Conservation (phyloP, 2,329 filamentous ascomycete species). For the Paradendryphiella salina region DNA sequence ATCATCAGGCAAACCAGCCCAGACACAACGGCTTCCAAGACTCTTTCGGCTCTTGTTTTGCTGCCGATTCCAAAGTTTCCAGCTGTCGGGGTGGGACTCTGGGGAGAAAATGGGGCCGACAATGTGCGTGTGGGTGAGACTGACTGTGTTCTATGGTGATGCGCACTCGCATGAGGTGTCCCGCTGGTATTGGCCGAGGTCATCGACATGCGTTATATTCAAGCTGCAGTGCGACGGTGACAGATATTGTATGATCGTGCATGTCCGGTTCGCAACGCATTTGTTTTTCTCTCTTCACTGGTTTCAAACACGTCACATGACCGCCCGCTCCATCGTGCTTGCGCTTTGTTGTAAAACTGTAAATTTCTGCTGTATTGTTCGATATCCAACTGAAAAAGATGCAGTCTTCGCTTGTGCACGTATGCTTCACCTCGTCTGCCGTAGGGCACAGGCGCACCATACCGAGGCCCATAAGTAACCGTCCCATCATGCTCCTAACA, state of each 20-base stretch:
- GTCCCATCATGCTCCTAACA: slow-evolving; percentile 20
- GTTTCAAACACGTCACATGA: not conserved
- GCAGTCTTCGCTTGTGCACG: not conserved
- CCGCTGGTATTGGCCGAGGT: slow-evolving; percentile 1
- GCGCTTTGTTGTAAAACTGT: not conserved
- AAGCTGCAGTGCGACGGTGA: slow-evolving; percentile 6
- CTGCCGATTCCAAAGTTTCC: not conserved
- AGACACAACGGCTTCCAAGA: slow-evolving; percentile 4
- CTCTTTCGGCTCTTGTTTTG: slow-evolving; percentile 4
- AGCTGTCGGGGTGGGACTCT: slow-evolving; percentile 1
- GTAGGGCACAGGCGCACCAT: not conserved
- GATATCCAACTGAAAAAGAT: slow-evolving; percentile 3
- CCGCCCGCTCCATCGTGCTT: not conserved
- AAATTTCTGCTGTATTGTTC: not conserved
- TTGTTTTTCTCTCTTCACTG: not conserved
- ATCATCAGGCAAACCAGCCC: not conserved
- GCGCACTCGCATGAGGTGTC: not conserved
- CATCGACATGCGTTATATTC: not conserved
- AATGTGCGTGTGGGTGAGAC: not conserved
- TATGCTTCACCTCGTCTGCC: not conserved
- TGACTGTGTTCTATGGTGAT: not conserved
- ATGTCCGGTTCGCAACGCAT: not conserved
- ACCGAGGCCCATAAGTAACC: not conserved
- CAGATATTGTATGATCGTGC: not conserved
- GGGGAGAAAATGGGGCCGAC: slow-evolving; percentile 8